A percentile compares a stretch with the other conserved stretches of the same genome.
Evolutionary conservation across 106 monocot species (phyloP).

Genomic region (Phalaenopsis equestris): DNA sequence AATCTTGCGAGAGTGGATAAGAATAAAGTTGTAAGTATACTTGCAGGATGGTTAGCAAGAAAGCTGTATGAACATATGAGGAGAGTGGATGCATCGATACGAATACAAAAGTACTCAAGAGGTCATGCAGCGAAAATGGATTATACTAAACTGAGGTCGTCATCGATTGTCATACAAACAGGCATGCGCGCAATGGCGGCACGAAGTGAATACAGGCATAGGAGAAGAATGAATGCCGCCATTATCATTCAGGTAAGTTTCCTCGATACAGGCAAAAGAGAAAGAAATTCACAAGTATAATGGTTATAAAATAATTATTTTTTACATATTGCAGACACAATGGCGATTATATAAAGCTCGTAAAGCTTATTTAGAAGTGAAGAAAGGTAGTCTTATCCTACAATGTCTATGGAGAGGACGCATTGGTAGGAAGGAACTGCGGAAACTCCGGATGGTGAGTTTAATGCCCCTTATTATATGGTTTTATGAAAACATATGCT

Average conservation of each 20-base stretch:
- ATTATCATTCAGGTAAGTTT: conserved; percentile 63
- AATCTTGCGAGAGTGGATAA: neutral
- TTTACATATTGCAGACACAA: conserved; percentile 43
- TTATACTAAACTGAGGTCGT: conserved; percentile 32
- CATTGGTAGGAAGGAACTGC: conserved; percentile 78
- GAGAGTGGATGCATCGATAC: conserved; percentile 68
- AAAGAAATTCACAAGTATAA: too few species aligned
- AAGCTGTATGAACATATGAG: conserved; percentile 64
- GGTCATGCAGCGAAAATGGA: conserved; percentile 36
- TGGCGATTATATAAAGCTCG: conserved; percentile 71
- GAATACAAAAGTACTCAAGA: conserved; percentile 83
- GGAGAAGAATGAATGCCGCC: conserved; percentile 72
- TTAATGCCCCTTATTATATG: neutral
- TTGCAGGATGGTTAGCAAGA: conserved; percentile 66
- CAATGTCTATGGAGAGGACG: conserved; percentile 98
- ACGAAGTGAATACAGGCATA: conserved; percentile 57
- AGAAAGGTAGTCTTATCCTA: conserved; percentile 59
- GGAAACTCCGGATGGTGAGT: conserved; percentile 81
- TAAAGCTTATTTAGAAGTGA: conserved; percentile 47
- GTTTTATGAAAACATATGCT: neutral
- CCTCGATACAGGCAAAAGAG: neutral
- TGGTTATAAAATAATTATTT: neutral
- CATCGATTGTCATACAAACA: conserved; percentile 67
- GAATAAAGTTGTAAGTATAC: neutral
- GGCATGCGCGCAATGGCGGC: conserved; percentile 87